These are phyloP conservation scores for Nakazawaea ernobii DNA, from an alignment of 805 yeast species.

Conservation along the genomic window DNA sequence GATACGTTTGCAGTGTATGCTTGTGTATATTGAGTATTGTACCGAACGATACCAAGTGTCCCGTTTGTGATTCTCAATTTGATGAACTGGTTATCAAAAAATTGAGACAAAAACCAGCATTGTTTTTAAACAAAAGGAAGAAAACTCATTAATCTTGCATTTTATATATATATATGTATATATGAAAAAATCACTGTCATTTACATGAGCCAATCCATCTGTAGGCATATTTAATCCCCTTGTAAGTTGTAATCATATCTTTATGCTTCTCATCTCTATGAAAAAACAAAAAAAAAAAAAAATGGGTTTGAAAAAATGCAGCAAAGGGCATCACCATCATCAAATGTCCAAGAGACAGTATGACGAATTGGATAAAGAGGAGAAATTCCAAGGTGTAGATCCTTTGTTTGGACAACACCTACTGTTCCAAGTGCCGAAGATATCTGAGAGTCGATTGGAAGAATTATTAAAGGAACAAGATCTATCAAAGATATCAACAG, in stretches of 20 bases:
- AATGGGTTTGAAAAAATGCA: background rate
- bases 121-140: conserved; percentile 1
- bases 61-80: conserved; percentile 79
- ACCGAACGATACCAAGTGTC: conserved; percentile 68
- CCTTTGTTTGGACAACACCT: conserved; percentile 2
- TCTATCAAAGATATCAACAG: conserved; percentile 14
- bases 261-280: background rate
- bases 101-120: conserved; percentile 51
- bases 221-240: too few species aligned
- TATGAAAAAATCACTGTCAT: too few species aligned
- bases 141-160: background rate
- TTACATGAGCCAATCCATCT: too few species aligned
- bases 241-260: too few species aligned
- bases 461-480: background rate
- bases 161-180: background rate
- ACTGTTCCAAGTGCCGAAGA: conserved; percentile 3
- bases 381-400: background rate
- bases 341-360: conserved; percentile 5
- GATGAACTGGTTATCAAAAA: conserved; percentile 57
- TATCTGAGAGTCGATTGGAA: background rate
- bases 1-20: conserved; percentile 93
- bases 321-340: too few species aligned
- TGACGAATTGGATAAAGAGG: background rate
- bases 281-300: background rate
- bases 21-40: conserved; percentile 69